Base-by-base conservation (phyloP, 108 stramenopile genomes). In the Nitzschia sp. region DNA sequence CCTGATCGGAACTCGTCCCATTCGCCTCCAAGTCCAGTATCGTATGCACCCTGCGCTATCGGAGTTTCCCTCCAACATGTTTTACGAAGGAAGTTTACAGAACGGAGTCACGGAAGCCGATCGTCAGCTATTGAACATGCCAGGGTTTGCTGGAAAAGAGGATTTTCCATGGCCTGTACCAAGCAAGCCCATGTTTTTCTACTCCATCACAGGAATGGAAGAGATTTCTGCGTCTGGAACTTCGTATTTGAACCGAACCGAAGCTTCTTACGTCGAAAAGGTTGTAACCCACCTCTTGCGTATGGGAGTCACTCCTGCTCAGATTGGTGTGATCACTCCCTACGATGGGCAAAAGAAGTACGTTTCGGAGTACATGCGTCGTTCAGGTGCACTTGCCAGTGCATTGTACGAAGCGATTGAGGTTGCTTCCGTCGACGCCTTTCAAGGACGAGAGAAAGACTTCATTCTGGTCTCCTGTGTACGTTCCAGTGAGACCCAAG, bases 391-490 rank as follows among this genome's bases (percentile, higher is more conserved):
- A 5, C 70, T 97, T 41, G 83, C 89, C 2, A 75, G 85, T 45
- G 71, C 85, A 22, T 62, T 91, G 16, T 99, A 99, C 76, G 92
- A 93, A 64, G 89, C 91, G 1, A 93, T 99, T 63, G 97, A 99
- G 80, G 96, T 99, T 41, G 97, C 97, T 44, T 89, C 87, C 57
- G 98, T 99, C 32, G 98, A 99, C 83, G 92, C 96, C 57, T 99
- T 99, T 69, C 98, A 99, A 77, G 98, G 98, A 28, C 96, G 98
- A 48, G 98, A 99, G 68, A 99, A 99, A 80, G 98, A 99, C 63
- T 95, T 90, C 63, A 97, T 98, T 67, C 76, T 99, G 16, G 84
- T 99, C 21, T 95, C 97, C 9, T 99, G 98, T 74, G 98, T 99
- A 30, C 95, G 98, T 58, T 97, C 97, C 22, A 97, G 96, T 78